Evolutionary conservation across 331 rosid species (phyloP), one percentile per base, ranked within the genome.

Genomic region (Arachis monticola): DNA sequence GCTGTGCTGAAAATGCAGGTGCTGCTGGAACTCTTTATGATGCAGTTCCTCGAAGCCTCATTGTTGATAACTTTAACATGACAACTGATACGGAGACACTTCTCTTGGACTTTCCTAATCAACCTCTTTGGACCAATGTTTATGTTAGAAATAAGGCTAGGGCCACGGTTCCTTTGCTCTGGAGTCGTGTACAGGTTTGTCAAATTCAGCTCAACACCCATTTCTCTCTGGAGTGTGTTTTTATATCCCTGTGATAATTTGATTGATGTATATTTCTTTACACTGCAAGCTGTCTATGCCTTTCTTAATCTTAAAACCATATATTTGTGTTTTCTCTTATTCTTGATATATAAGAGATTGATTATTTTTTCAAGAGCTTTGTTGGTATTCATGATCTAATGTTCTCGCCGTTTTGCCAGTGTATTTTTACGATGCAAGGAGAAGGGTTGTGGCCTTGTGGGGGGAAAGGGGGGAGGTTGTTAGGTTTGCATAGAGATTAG

Each of bases 171-270:
- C 99, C 97, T 69, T 79, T 94, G 82, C 93, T 83, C 68, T 94
- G 99, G 99, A 94, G 99, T 84, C 93, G 97, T 59, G 97, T 94
- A 57, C 97, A 94, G 99, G 99, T 94, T 63, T 22, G 87, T 65
- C 45, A 70, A 72, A 66, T 41, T 61, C 70, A 66, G 62, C 38
- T 32, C 38, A 32, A 32, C 38, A 32, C 38, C 38, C 38, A 44
- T 44, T 4, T 44, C 47, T 44, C 47, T 44, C 8, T 44, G 17
- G 75, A 22, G 1, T 57, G 52, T 48, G 60, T 48, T 40, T 51
- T 31, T 7, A 32, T 11, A 45, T 56, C 62, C 61, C 3, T 65
- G 77, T 3, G 40, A 56, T 65, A 10, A 5, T 72, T 41, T 65
- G 13, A 63, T 66, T 73, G 78, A 73, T 47, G 35, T 53, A 22